Evolutionary conservation across 1,284 basidiomycete species (phyloP), one percentile per base, ranked within the genome.

Genomic region (Butyriboletus regius): DNA sequence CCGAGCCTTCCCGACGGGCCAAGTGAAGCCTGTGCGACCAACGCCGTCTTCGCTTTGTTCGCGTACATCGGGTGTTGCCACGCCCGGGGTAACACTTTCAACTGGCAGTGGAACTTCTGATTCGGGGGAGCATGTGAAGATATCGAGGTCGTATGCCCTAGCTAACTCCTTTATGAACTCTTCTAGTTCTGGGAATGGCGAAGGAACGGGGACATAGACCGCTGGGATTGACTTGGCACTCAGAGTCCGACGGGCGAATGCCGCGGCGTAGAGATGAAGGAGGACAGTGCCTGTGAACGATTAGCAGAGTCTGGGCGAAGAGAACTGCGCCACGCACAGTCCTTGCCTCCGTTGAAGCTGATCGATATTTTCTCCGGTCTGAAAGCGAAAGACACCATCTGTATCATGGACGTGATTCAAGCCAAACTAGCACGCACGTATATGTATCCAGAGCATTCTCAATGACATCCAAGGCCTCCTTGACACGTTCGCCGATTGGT

Each of bases 321-420:
- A 44, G 34, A 34, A 15, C 32, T 2, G 22, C 2, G n/a, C n/a
- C 20, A 74, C 88, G 61, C 60, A 93, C 93, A 98, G 65, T 98
- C 95, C 68, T 98, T 98, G 39, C 95, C 95, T 13, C 95, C 95
- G 60, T 98, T 98, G 73, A 97, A 98, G 67, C 91, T 96, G 46
- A 98, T 75, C 6, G 88, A 86, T 14, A 91, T 71, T 46, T 75
- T 74, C 36, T 84, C 77, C 62, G 79, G 76, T 33, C 89, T 83
- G 56, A 44, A 45, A 22, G 39, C 18, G n/a, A 38, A n/a, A 24
- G 20, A 31, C 20, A 10, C 3, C 29, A 5, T 61, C 29, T 45
- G 44, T 22, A 47, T 51, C 43, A 29, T 15, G 43, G 26, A 32
- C 36, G 31, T 20, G 14, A 43, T 28, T n/a, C n/a, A 24, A 24